Evolutionary conservation across 2,329 filamentous ascomycete species (phyloP), one percentile per base, ranked within the genome.

Genomic region (Pseudogymnoascus destructans): DNA sequence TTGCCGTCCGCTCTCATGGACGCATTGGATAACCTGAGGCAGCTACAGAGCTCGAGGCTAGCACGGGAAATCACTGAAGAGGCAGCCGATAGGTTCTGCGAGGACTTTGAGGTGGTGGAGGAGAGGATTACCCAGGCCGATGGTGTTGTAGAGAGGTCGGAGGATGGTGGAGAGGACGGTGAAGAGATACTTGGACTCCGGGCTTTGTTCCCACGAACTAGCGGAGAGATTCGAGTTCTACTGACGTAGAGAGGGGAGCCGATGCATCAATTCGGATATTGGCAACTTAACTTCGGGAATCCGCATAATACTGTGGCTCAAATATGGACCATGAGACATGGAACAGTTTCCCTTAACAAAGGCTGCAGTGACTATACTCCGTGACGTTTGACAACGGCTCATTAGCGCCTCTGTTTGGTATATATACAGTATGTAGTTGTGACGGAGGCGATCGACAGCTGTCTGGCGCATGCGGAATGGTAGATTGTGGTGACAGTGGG

Each of bases 1-100:
- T 75, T 98, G 21, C 91, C 93, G 0, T 95, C 89, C 1, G 93
- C 92, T 2, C 77, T 95, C 27, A 92, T 96, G 77, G 93, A 98
- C 69, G 91, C 91, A 2, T 83, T 88, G 65, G 87, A 93, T 56
- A 88, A 89, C 61, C 71, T 97, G 23, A 85, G 85, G 63, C 76
- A 81, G 40, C 73, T 98, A 1, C 83, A 86, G 61, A 87, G 88
- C 66, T 80, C 86, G 1, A 77, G 77, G 9, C 73, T 95, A 59
- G 85, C 86, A 11, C 81, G 88, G 54, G 77, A 84, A 52, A 80
- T 95, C 55, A 93, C 89, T 0, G 88, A 95, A 65, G 81, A 87
- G 63, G 92, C 91, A 0, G 87, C 90, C 0, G 84, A 89, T 64
- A 78, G 75, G 57, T 98, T 98, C 72, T 95, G 90, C 64, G 77